Percentiles rank a stretch among this genome's conserved stretches.
Evolutionary conservation across 257 asterid species (phyloP).

Genomic region (Solanum microdontum): DNA sequence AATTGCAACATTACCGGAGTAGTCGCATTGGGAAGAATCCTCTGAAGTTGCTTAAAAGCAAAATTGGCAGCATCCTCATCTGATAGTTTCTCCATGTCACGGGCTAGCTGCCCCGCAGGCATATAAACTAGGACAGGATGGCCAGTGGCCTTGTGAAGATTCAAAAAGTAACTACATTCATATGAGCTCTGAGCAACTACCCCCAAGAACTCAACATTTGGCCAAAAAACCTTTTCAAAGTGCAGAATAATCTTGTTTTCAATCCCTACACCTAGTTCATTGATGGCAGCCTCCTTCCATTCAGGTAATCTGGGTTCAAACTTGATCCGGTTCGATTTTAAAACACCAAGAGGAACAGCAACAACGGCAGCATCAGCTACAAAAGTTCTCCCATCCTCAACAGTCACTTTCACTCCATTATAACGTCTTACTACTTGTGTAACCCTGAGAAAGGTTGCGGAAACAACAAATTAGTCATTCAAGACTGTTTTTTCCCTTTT

Average conservation of each 20-base stretch:
- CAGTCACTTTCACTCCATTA: constrained; percentile 73
- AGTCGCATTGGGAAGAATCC: constrained; percentile 75
- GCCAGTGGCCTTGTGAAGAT: constrained; percentile 95
- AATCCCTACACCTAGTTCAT: constrained; percentile 81
- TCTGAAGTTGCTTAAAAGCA: constrained; percentile 65
- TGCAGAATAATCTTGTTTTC: constrained; percentile 88
- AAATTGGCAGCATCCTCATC: constrained; percentile 85
- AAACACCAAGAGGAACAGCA: constrained; percentile 84
- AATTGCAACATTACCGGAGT: constrained; percentile 48
- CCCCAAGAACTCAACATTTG: constrained; percentile 93
- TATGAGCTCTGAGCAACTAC: constrained; percentile 82
- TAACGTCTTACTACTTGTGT: constrained; percentile 60
- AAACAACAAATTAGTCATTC: not conserved
- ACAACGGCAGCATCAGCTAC: constrained; percentile 90
- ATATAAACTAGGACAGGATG: constrained; percentile 87
- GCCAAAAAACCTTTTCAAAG: constrained; percentile 85
- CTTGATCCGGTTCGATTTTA: constrained; percentile 53
- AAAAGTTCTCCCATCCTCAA: constrained; percentile 77
- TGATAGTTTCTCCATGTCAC: constrained; percentile 75
- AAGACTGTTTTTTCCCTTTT: not conserved
- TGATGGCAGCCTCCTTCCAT: constrained; percentile 90
- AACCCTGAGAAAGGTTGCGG: constrained; percentile 33
- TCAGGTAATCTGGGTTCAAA: constrained; percentile 91
- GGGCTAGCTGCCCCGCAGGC: constrained; percentile 95
- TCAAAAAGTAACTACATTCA: constrained; percentile 85